phyloP scores from a whole-genome alignment of 169 alveolate species.

The Eimeria sp. region DNA sequence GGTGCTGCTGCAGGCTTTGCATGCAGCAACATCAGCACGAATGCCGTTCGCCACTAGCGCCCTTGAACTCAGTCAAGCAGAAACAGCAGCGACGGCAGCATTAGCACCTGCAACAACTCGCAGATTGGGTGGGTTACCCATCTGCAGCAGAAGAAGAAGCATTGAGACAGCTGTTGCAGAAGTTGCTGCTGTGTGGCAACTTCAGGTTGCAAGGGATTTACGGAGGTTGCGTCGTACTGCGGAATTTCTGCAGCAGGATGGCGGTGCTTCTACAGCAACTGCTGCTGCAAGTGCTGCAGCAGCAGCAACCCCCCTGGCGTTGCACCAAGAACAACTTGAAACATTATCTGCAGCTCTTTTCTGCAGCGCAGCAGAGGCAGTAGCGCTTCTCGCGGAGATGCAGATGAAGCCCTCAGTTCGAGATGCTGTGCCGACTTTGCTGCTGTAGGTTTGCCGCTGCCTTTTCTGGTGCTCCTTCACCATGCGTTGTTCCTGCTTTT shows the following conservation, averaged over 20 bases:
- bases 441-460: slow-evolving; percentile 16
- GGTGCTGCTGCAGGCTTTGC: slow-evolving; percentile 33
- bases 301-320: no score
- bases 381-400: slow-evolving; percentile 29
- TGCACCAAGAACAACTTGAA: background rate
- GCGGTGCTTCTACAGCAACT: background rate
- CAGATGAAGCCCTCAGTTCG: slow-evolving; percentile 59
- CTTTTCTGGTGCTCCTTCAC: no score
- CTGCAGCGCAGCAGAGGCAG: slow-evolving; percentile 73
- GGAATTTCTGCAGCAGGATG: slow-evolving; percentile 3
- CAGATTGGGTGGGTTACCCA: background rate
- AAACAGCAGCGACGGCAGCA: background rate
- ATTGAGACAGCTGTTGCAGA: slow-evolving; percentile 1
- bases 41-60: background rate
- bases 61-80: background rate
- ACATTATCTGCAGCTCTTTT: slow-evolving; percentile 7
- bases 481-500: no score
- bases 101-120: background rate
- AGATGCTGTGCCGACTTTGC: slow-evolving; percentile 41
- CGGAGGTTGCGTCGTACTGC: slow-evolving; percentile 20
- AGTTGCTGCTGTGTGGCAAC: slow-evolving; percentile 56
- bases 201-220: slow-evolving; percentile 40
- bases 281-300: background rate
- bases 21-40: slow-evolving; percentile 15
- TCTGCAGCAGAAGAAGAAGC: background rate